Base-by-base conservation (phyloP, 139 green algal species). In the Chlamydomonas sphaeroides region DNA sequence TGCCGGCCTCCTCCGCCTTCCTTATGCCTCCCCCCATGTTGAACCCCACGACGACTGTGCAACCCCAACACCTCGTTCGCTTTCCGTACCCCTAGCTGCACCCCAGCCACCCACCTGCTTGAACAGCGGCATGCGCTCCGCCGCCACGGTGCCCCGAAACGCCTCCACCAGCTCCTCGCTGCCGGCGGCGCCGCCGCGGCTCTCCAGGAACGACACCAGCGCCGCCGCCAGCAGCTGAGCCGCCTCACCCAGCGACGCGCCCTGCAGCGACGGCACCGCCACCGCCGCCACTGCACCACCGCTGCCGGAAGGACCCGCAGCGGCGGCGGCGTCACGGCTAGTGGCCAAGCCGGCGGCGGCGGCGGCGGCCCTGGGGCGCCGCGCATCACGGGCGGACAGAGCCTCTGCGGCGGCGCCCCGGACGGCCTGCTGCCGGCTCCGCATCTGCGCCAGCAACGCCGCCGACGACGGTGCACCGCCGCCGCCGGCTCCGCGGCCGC, bases 61-160 rank as follows among this genome's bases (percentile, higher is more conserved):
- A n/a, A n/a, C n/a, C n/a, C n/a, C n/a, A n/a, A n/a, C n/a, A n/a
- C n/a, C n/a, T n/a, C n/a, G n/a, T n/a, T n/a, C n/a, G n/a, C n/a
- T n/a, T n/a, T n/a, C n/a, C n/a, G n/a, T n/a, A n/a, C n/a, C n/a
- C n/a, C n/a, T n/a, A n/a, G n/a, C n/a, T n/a, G n/a, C n/a, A n/a
- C n/a, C n/a, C n/a, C n/a, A n/a, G n/a, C n/a, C n/a, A n/a, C 45
- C 45, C 45, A 53, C 45, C 83, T 94, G 89, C 65, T 92, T 88
- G 80, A 98, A 97, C 71, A 97, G 41, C 4, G 85, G 78, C 86
- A 91, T 86, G 33, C 91, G 70, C 5, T 71, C n/a, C 30, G 84
- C 51, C 18, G 51, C 42, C 68, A 96, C 80, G 5, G 59, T 23
- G 3, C 42, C 70, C 35, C 76, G 65, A 65, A 97, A 98, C 49